Conservation (phyloP, 1,284 basidiomycete genomes). For the Apiotrichum mycotoxinovorans region DNA sequence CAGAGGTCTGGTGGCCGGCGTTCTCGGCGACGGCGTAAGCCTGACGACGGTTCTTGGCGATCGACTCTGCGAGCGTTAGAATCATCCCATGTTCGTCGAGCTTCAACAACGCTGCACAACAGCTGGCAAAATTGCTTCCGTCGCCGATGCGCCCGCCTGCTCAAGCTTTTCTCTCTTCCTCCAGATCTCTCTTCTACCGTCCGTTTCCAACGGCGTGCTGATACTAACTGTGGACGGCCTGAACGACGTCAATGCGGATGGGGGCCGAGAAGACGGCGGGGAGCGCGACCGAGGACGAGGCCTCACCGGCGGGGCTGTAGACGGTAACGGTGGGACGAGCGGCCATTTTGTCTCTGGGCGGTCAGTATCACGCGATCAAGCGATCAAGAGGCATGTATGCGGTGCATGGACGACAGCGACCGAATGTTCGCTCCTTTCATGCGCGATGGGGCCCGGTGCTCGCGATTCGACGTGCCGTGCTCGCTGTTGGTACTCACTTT, state of each 20-base stretch:
- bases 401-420: too few species aligned
- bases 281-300: slow-evolving; percentile 83
- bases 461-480: too few species aligned
- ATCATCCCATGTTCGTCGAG: background rate
- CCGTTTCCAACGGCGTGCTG: background rate
- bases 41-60: slow-evolving; percentile 98
- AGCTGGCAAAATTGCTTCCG: too few species aligned
- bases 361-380: background rate
- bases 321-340: slow-evolving; percentile 85
- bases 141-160: too few species aligned
- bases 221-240: slow-evolving; percentile 92
- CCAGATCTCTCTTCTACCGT: too few species aligned
- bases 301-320: slow-evolving; percentile 72
- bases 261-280: slow-evolving; percentile 97
- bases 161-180: background rate
- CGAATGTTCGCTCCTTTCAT: too few species aligned
- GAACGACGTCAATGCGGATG: slow-evolving; percentile 97
- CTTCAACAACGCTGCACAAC: too few species aligned
- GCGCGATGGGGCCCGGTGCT: too few species aligned
- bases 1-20: slow-evolving; percentile 98
- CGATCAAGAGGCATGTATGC: too few species aligned
- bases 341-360: slow-evolving; percentile 61
- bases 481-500: too few species aligned
- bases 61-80: slow-evolving; percentile 67
- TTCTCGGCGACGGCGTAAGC: slow-evolving; percentile 95